phyloP scores from a whole-genome alignment of 768 basidiomycete genomes.

The Chalciporus piperatus region DNA sequence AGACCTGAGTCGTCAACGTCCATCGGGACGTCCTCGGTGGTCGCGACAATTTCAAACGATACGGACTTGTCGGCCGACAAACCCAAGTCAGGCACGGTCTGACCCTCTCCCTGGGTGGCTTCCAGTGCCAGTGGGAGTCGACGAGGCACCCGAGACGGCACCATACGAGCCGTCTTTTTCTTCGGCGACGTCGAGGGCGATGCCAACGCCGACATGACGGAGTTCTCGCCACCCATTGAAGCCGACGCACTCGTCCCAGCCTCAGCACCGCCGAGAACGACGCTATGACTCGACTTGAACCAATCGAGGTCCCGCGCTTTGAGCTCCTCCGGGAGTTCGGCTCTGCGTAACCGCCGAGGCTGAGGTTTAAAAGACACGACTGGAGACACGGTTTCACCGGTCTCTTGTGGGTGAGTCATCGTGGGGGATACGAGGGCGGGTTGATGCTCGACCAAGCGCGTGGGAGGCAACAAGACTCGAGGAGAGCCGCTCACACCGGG shows the following conservation, averaged over 20 bases:
- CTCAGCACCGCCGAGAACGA: neutral
- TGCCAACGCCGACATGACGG: neutral
- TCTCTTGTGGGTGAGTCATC: neutral
- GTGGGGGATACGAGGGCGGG: neutral
- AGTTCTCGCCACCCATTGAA: neutral
- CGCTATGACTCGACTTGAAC: slow-evolving; percentile 20
- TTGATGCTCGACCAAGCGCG: neutral
- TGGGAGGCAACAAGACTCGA: neutral
- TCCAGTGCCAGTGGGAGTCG: slow-evolving; percentile 3
- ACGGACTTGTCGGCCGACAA: neutral
- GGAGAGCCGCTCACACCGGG: neutral
- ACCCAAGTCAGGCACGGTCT: neutral
- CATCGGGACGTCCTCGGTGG: neutral
- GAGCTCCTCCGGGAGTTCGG: slow-evolving; percentile 23
- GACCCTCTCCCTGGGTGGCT: neutral
- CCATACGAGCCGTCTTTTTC: slow-evolving; percentile 26
- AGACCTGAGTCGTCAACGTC: slow-evolving; percentile 1
- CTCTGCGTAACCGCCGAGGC: slow-evolving; percentile 23
- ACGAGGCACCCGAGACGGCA: slow-evolving; percentile 22
- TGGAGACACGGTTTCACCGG: neutral
- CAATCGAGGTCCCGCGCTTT: slow-evolving; percentile 30
- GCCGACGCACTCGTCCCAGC: neutral
- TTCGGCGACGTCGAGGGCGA: slow-evolving; percentile 4
- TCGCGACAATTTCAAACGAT: neutral
- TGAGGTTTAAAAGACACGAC: slow-evolving; percentile 18